These are phyloP conservation scores for Cyclotella sp. DNA, from an alignment of 108 stramenopile genomes.

Conservation along the genomic window DNA sequence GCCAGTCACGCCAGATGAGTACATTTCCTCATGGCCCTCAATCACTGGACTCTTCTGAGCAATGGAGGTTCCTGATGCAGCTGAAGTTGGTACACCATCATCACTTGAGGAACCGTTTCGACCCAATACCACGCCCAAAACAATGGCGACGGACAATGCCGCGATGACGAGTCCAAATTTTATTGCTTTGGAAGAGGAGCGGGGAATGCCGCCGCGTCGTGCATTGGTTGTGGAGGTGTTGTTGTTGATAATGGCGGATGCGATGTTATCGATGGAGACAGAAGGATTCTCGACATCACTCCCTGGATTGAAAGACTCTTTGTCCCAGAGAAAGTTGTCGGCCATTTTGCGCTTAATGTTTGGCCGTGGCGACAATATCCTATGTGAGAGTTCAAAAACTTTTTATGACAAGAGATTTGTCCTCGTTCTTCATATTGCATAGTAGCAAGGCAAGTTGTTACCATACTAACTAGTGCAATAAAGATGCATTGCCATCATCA, in stretches of 20 bases:
- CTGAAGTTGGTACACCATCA: not conserved
- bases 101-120: not conserved
- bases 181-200: not conserved
- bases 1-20: not conserved
- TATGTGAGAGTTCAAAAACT: no score
- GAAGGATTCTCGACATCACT: constrained; percentile 15
- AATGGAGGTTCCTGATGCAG: not conserved
- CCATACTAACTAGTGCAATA: no score
- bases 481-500: no score
- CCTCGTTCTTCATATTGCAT: no score
- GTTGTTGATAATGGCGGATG: not conserved
- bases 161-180: not conserved
- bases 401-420: no score
- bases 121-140: not conserved
- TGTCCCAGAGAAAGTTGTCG: constrained; percentile 11
- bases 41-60: not conserved
- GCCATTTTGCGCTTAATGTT: not conserved
- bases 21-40: not conserved
- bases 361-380: no score
- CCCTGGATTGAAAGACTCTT: not conserved
- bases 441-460: no score
- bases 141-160: not conserved
- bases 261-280: not conserved
- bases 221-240: not conserved
- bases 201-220: no score